Conservation (phyloP, 495 filamentous ascomycete species). For the Penicillium soppii region DNA sequence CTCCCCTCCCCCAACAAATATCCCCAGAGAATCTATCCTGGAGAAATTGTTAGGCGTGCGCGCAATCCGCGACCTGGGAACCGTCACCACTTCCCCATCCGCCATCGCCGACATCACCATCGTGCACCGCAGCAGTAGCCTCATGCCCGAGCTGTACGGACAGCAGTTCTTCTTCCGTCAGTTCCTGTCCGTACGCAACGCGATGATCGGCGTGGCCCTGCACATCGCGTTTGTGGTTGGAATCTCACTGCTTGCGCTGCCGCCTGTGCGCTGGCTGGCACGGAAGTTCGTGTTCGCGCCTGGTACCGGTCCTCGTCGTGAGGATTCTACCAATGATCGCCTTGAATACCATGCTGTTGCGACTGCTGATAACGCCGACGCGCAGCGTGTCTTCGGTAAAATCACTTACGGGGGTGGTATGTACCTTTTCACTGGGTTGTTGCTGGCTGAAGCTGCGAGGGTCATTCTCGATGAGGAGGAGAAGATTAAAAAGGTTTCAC, state of each 20-base stretch:
- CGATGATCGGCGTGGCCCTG: slow-evolving; percentile 53
- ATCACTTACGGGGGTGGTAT: slow-evolving; percentile 59
- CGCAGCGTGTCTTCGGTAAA: slow-evolving; percentile 56
- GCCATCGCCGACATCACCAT: slow-evolving; percentile 61
- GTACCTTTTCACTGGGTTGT: slow-evolving; percentile 69
- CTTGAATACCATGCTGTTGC: slow-evolving; percentile 68
- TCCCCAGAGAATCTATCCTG: slow-evolving; percentile 31
- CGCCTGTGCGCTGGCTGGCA: slow-evolving; percentile 54
- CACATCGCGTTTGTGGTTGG: slow-evolving; percentile 56
- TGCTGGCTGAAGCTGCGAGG: slow-evolving; percentile 68
- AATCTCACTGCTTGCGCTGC: slow-evolving; percentile 51
- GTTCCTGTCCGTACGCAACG: slow-evolving; percentile 62
- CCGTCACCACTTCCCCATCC: slow-evolving; percentile 60
- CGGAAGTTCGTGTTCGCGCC: slow-evolving; percentile 59
- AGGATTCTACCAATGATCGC: slow-evolving; percentile 54
- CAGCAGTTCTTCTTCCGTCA: slow-evolving; percentile 70
- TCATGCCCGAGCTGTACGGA: slow-evolving; percentile 70
- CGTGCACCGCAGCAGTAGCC: slow-evolving; percentile 74
- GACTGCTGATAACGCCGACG: slow-evolving; percentile 45
- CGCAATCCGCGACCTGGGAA: slow-evolving; percentile 63
- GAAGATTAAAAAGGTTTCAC: slow-evolving; percentile 53
- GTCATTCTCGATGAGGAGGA: slow-evolving; percentile 65
- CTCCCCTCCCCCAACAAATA: slow-evolving; percentile 43
- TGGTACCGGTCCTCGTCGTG: slow-evolving; percentile 63
- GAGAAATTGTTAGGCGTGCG: slow-evolving; percentile 59